A percentile compares a stretch with the other conserved stretches of the same genome.
Evolutionary conservation across 2,329 filamentous ascomycete species (phyloP).

Genomic region (Monilinia laxa): DNA sequence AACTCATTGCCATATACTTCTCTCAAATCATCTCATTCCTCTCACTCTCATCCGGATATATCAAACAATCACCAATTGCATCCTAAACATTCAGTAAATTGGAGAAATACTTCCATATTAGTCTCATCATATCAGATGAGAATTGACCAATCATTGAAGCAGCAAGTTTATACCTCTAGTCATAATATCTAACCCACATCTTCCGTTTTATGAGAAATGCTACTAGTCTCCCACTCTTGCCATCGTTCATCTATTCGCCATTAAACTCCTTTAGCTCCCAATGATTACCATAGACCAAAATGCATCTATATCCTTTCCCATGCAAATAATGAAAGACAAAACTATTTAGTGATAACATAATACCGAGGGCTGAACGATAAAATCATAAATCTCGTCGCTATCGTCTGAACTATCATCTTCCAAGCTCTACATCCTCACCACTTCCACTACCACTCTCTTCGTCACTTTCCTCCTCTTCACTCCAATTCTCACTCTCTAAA

Average conservation of each 20-base stretch:
- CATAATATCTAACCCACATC: neutral
- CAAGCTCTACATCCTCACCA: neutral
- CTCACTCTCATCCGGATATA: too few species aligned
- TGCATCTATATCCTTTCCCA: neutral
- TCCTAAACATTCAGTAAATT: too few species aligned
- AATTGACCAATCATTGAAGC: too few species aligned
- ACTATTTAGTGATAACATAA: neutral
- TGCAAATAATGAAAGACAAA: neutral
- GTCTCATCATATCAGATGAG: too few species aligned
- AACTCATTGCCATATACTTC: too few species aligned
- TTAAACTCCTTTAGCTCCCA: neutral
- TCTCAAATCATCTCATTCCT: too few species aligned
- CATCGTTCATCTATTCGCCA: neutral
- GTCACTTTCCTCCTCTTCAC: slow-evolving; percentile 31
- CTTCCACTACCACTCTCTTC: slow-evolving; percentile 27
- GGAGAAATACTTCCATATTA: too few species aligned
- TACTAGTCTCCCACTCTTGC: neutral
- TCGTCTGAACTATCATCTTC: neutral
- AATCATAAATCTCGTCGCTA: neutral
- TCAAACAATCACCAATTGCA: too few species aligned
- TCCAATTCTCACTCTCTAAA: slow-evolving; percentile 53
- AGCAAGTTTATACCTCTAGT: neutral
- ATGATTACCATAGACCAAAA: slow-evolving; percentile 2
- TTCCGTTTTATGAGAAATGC: neutral
- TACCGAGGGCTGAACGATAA: neutral